Evolutionary conservation across 1,139 yeast genomes (phyloP).

Genomic region (Yamadazyma sp.): DNA sequence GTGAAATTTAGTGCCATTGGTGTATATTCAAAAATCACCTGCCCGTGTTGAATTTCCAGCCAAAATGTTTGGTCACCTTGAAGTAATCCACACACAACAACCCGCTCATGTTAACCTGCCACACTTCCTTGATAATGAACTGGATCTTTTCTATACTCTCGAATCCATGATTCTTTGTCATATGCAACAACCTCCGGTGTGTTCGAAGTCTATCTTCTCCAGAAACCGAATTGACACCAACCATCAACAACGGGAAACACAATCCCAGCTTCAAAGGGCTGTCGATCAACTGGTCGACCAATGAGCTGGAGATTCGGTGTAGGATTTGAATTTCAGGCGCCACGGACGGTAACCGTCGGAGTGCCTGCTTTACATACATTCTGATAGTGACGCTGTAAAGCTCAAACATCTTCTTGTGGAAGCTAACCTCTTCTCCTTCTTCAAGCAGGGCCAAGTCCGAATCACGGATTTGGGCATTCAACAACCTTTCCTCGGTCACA

Average conservation of each 20-base stretch:
- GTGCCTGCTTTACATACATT: conserved; percentile 4
- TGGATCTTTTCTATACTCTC: conserved; percentile 7
- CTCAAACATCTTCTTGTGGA: conserved; percentile 5
- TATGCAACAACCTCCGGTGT: not conserved
- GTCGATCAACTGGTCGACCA: conserved; percentile 4
- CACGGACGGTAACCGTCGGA: conserved; percentile 8
- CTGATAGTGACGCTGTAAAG: conserved; percentile 3
- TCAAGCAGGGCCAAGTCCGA: conserved; percentile 7
- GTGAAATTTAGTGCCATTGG: too few species aligned
- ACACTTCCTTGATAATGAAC: conserved; percentile 7
- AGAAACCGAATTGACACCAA: conserved; percentile 7
- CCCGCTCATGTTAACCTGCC: conserved; percentile 11
- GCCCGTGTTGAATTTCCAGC: conserved; percentile 13
- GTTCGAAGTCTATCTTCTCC: conserved; percentile 2
- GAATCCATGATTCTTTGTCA: conserved; percentile 8
- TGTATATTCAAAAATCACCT: conserved; percentile 4
- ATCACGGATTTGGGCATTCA: conserved; percentile 4
- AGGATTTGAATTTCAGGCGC: conserved; percentile 10
- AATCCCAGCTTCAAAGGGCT: conserved; percentile 8
- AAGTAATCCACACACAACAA: conserved; percentile 12
- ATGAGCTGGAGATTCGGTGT: conserved; percentile 1
- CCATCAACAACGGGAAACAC: conserved; percentile 10
- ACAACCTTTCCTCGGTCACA: conserved; percentile 4
- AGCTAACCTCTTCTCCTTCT: conserved; percentile 6
- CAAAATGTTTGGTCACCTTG: conserved; percentile 10